Evolutionary conservation across 768 basidiomycete species (phyloP).

Genomic region (Rhizopogon sp.): DNA sequence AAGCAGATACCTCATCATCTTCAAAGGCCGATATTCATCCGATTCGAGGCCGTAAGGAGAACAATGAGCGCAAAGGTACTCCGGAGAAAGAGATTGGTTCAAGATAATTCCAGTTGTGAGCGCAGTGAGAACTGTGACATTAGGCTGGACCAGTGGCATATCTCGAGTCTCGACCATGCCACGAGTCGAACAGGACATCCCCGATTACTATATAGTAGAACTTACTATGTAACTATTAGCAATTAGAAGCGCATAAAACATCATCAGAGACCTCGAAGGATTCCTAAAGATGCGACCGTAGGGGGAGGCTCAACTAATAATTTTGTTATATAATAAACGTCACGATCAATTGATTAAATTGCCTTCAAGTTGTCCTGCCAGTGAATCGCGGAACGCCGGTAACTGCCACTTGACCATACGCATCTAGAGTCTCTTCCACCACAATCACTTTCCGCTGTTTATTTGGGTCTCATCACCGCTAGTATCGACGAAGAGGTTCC

Average conservation of each 20-base stretch:
- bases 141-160: too few relatives aligned
- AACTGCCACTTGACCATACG: background rate
- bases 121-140: too few relatives aligned
- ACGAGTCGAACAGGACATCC: too few relatives aligned
- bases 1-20: too few relatives aligned
- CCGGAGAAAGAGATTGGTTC: too few relatives aligned
- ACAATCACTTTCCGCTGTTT: constrained; percentile 1
- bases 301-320: background rate
- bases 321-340: constrained; percentile 1
- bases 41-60: too few relatives aligned
- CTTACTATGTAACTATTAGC: background rate
- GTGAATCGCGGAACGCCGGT: background rate
- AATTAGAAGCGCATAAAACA: background rate
- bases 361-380: background rate
- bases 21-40: too few relatives aligned
- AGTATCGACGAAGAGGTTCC: background rate
- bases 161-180: too few relatives aligned
- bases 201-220: background rate
- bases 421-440: background rate
- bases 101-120: too few relatives aligned
- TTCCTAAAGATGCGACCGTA: background rate
- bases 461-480: constrained; percentile 21
- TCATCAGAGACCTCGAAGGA: background rate
- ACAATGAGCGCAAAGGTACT: too few relatives aligned
- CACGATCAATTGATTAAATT: background rate